These are phyloP conservation scores for Suhomyces xylopsoci DNA, from an alignment of 805 yeast genomes.

Conservation along the genomic window DNA sequence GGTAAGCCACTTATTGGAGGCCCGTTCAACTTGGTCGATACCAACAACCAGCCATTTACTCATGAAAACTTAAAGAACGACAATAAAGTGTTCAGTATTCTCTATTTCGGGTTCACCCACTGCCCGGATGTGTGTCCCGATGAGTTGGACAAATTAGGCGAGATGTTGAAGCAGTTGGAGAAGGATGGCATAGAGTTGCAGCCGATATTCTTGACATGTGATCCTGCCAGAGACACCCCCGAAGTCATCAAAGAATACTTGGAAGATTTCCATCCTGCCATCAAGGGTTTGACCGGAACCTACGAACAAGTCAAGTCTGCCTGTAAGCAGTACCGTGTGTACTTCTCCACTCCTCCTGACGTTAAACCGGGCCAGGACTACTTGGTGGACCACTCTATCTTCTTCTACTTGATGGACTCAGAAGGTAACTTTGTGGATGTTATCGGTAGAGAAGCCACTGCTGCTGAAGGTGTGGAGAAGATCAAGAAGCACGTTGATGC, in stretches of 20 bases:
- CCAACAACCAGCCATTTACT: constrained; percentile 70
- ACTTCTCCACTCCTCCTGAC: constrained; percentile 94
- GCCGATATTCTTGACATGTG: constrained; percentile 93
- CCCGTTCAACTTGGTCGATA: constrained; percentile 70
- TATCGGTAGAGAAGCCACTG: constrained; percentile 85
- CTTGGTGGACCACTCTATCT: constrained; percentile 94
- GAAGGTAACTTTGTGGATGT: constrained; percentile 96
- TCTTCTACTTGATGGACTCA: constrained; percentile 97
- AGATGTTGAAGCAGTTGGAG: constrained; percentile 56
- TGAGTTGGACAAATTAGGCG: constrained; percentile 88
- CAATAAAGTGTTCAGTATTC: constrained; percentile 61
- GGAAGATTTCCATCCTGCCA: constrained; percentile 83
- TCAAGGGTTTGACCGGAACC: constrained; percentile 88
- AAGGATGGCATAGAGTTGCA: constrained; percentile 59
- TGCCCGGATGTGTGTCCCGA: constrained; percentile 99
- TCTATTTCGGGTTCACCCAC: constrained; percentile 96
- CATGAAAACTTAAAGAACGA: constrained; percentile 67
- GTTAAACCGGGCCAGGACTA: constrained; percentile 95
- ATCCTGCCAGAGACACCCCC: constrained; percentile 92
- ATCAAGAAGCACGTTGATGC: constrained; percentile 73
- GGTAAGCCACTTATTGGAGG: constrained; percentile 96
- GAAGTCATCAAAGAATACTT: constrained; percentile 79
- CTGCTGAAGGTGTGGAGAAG: constrained; percentile 71
- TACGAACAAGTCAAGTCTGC: constrained; percentile 79
- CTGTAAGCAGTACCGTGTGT: constrained; percentile 90